Evolutionary conservation across 352 stramenopile genomes (phyloP).

Genomic region (Globisporangium polare): DNA sequence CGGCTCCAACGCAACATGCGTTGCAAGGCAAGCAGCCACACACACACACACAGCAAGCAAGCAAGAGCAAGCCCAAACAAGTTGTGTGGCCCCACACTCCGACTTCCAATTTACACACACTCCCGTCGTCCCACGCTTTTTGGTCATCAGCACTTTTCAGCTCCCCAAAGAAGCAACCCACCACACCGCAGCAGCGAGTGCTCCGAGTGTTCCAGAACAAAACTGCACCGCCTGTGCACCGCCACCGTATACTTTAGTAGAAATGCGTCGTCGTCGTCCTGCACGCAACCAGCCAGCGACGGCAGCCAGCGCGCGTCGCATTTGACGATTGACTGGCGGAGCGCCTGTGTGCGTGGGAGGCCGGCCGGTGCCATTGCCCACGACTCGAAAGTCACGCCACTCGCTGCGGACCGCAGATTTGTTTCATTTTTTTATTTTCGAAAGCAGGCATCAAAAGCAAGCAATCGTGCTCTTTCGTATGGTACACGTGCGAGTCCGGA

Average conservation of each 20-base stretch:
- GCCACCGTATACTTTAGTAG: not conserved
- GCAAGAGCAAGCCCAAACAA: not conserved
- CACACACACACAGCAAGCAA: too few relatives aligned
- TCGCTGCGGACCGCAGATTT: not conserved
- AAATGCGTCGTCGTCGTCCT: not conserved
- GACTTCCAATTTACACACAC: not conserved
- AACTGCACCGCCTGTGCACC: not conserved
- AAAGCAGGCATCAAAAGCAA: not conserved
- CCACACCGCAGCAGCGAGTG: constrained; percentile 1
- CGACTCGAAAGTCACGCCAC: not conserved
- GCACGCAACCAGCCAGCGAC: too few relatives aligned
- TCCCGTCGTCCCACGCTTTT: not conserved
- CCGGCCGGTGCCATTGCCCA: not conserved
- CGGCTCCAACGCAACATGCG: too few relatives aligned
- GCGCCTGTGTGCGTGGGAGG: not conserved
- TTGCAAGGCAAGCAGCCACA: too few relatives aligned
- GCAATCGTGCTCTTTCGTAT: not conserved
- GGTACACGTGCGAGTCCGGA: not conserved
- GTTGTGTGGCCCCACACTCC: not conserved
- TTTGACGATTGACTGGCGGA: not conserved
- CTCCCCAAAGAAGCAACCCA: not conserved
- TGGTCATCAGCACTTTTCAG: not conserved
- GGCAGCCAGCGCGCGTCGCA: not conserved
- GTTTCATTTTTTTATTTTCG: not conserved
- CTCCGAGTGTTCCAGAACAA: constrained; percentile 18